A percentile compares a stretch with the other conserved stretches of the same genome.
phyloP scores from a whole-genome alignment of 2,329 filamentous ascomycete species.

The Aquanectria penicillioides region DNA sequence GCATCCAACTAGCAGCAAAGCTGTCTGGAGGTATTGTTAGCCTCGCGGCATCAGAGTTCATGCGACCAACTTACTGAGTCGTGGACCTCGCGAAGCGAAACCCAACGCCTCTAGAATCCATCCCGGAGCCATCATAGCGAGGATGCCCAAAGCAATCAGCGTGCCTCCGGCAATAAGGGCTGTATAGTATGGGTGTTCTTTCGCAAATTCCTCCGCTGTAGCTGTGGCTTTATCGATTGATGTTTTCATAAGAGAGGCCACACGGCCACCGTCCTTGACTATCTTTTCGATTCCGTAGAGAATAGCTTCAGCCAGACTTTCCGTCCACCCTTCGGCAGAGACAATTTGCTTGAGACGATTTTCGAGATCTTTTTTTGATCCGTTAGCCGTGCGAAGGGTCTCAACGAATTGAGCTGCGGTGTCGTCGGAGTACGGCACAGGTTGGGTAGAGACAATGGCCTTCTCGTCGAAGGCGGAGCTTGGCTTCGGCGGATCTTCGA shows the following conservation, averaged over 20 bases:
- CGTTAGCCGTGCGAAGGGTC: constrained; percentile 13
- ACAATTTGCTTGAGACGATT: constrained; percentile 19
- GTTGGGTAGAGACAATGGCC: background rate
- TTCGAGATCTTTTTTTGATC: background rate
- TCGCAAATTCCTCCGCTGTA: constrained; percentile 29
- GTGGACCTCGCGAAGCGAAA: constrained; percentile 27
- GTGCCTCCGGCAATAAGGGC: constrained; percentile 30
- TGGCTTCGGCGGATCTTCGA: background rate
- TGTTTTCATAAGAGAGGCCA: constrained; percentile 19
- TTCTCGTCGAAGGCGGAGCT: background rate
- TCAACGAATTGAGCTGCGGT: constrained; percentile 26
- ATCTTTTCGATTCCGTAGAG: constrained; percentile 29
- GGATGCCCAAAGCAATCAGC: constrained; percentile 29
- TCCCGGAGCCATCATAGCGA: constrained; percentile 27
- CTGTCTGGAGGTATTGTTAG: constrained; percentile 17
- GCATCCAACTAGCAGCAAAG: constrained; percentile 40
- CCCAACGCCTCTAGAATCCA: constrained; percentile 37
- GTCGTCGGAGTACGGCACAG: constrained; percentile 20
- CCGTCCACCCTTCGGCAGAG: constrained; percentile 29
- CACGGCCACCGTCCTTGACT: constrained; percentile 19
- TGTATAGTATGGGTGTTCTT: constrained; percentile 30
- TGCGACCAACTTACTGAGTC: constrained; percentile 22
- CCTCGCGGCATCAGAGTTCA: accelerated
- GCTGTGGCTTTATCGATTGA: constrained; percentile 25
- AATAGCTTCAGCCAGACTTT: constrained; percentile 27